Conservation (phyloP, 441 rosid species). For the Eruca vesicaria region DNA sequence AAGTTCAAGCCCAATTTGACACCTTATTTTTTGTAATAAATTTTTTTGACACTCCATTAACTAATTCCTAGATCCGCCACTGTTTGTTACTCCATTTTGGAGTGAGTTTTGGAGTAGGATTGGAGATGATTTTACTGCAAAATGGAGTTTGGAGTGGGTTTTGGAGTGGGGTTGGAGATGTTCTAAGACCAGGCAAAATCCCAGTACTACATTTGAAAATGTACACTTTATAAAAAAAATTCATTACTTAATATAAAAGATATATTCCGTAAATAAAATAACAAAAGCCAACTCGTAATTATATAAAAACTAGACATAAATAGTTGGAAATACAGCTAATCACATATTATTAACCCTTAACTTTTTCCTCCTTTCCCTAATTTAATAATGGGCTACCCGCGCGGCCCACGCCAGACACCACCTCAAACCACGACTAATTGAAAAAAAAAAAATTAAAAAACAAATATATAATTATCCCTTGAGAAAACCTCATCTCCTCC, state of each 20-base stretch:
- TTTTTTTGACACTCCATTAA: too few species aligned
- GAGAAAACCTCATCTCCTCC: conserved; percentile 6
- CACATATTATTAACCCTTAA: conserved; percentile 17
- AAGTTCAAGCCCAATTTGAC: too few species aligned
- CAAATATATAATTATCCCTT: conserved; percentile 19
- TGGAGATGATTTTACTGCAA: too few species aligned
- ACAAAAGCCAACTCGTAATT: background rate
- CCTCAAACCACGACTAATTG: conserved; percentile 31
- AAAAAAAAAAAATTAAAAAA: background rate
- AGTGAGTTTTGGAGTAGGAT: too few species aligned
- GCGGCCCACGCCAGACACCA: conserved; percentile 29
- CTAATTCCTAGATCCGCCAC: too few species aligned
- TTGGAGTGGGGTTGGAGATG: too few species aligned
- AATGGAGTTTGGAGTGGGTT: too few species aligned
- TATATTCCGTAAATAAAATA: background rate
- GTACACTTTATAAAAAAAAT: background rate
- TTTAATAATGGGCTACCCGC: conserved; percentile 8
- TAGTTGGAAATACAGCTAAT: conserved; percentile 29
- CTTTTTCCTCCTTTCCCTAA: background rate
- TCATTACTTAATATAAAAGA: background rate
- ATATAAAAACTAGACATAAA: background rate
- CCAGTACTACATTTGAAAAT: background rate
- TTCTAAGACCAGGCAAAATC: background rate
- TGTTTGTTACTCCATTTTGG: too few species aligned
- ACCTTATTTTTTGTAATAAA: too few species aligned